Evolutionary conservation across 1,284 basidiomycete species (phyloP).

Genomic region (Pholiota adiposa): DNA sequence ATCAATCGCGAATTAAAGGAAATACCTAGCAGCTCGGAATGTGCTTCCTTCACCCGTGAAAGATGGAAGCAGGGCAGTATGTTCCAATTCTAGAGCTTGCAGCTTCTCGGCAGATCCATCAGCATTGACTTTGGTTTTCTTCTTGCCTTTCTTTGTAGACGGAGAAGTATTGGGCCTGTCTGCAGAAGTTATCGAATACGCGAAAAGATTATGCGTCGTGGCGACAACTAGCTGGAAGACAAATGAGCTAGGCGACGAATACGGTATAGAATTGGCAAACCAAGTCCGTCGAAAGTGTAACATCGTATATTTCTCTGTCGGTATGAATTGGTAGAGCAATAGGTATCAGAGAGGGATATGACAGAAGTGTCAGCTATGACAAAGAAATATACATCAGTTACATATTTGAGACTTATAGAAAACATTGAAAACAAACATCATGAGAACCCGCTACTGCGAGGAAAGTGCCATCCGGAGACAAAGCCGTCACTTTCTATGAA

Average conservation of each 20-base stretch:
- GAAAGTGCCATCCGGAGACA: slow-evolving; percentile 67
- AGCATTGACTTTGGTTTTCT: slow-evolving; percentile 44
- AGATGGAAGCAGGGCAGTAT: slow-evolving; percentile 58
- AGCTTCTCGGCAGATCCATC: slow-evolving; percentile 21
- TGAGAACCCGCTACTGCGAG: slow-evolving; percentile 67
- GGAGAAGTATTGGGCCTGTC: slow-evolving; percentile 11
- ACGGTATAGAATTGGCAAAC: slow-evolving; percentile 22
- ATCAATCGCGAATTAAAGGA: slow-evolving; percentile 1
- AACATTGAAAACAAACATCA: slow-evolving; percentile 53
- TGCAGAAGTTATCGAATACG: slow-evolving; percentile 53
- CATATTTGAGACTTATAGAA: not conserved
- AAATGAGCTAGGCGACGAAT: slow-evolving; percentile 3
- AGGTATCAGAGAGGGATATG: slow-evolving; percentile 65
- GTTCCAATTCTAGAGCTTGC: slow-evolving; percentile 46
- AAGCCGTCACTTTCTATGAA: slow-evolving; percentile 74
- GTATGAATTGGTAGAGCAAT: slow-evolving; percentile 52
- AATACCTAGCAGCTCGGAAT: slow-evolving; percentile 78
- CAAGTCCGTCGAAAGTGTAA: slow-evolving; percentile 57
- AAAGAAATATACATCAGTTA: slow-evolving; percentile 9
- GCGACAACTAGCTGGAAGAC: slow-evolving; percentile 62
- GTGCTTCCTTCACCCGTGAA: slow-evolving; percentile 57
- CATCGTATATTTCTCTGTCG: slow-evolving; percentile 78
- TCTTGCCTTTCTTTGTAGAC: slow-evolving; percentile 45
- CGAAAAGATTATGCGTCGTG: slow-evolving; percentile 63
- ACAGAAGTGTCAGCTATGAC: slow-evolving; percentile 69